Percentiles rank a stretch among this genome's conserved stretches.
phyloP scores from a whole-genome alignment of 352 stramenopile species.

The Globisporangium ultimum region DNA sequence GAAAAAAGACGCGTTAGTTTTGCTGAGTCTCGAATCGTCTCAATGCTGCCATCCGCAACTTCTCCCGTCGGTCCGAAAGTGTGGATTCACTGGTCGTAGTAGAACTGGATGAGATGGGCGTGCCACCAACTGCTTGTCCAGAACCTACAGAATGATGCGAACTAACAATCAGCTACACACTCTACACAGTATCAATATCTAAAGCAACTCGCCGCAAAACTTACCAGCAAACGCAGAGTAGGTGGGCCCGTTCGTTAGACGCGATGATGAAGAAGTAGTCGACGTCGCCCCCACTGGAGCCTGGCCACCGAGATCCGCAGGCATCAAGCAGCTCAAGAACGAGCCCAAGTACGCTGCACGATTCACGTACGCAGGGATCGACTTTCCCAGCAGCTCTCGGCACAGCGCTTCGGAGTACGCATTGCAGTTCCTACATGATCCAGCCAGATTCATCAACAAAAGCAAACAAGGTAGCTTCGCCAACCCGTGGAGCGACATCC shows the following conservation, averaged over 20 bases:
- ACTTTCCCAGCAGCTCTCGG: slow-evolving; percentile 71
- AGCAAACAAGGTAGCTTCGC: background rate
- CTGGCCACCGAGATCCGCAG: slow-evolving; percentile 42
- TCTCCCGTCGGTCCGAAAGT: slow-evolving; percentile 58
- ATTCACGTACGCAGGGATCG: slow-evolving; percentile 91
- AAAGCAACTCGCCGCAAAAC: background rate
- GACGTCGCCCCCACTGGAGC: slow-evolving; percentile 45
- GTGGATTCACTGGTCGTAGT: slow-evolving; percentile 19
- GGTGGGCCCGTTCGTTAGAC: slow-evolving; percentile 16
- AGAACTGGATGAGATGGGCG: background rate
- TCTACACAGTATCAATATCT: too few relatives aligned
- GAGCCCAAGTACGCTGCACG: slow-evolving; percentile 91
- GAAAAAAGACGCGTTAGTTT: slow-evolving; percentile 11
- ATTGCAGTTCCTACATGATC: slow-evolving; percentile 87
- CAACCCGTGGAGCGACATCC: background rate
- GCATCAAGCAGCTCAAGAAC: slow-evolving; percentile 83
- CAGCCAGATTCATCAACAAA: background rate
- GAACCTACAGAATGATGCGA: slow-evolving; percentile 27
- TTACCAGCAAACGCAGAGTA: slow-evolving; percentile 68
- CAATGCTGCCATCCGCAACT: slow-evolving; percentile 57
- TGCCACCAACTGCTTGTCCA: slow-evolving; percentile 33
- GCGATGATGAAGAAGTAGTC: slow-evolving; percentile 10
- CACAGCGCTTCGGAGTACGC: slow-evolving; percentile 89
- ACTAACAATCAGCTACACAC: background rate
- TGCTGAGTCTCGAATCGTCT: slow-evolving; percentile 40